Evolutionary conservation across 768 basidiomycete genomes (phyloP).

Genomic region (Lyophyllum semitale): DNA sequence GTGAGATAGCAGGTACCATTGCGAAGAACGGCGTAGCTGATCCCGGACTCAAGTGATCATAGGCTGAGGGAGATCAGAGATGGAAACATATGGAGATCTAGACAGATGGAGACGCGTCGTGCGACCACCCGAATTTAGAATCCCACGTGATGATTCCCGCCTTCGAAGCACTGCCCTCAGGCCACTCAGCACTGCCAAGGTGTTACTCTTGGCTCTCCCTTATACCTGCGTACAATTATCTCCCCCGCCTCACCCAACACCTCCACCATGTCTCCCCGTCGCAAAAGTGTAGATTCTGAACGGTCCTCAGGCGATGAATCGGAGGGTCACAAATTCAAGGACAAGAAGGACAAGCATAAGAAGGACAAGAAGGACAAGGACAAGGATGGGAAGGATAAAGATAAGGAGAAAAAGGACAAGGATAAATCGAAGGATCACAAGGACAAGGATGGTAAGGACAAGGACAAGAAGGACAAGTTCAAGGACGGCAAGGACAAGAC

Average conservation of each 20-base stretch:
- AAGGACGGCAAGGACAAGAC: slow-evolving; percentile 3
- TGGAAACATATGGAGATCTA: too few species aligned
- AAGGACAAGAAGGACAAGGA: slow-evolving; percentile 28
- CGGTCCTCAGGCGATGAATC: slow-evolving; percentile 27
- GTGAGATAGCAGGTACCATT: not conserved
- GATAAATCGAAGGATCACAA: slow-evolving; percentile 19
- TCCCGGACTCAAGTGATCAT: too few species aligned
- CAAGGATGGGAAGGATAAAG: slow-evolving; percentile 12
- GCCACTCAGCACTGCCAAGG: too few species aligned
- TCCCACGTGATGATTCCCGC: too few species aligned
- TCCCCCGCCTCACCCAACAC: not conserved
- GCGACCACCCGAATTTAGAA: too few species aligned
- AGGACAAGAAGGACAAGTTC: slow-evolving; percentile 18
- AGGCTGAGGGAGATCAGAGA: too few species aligned
- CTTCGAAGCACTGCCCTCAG: too few species aligned
- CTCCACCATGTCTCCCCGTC: slow-evolving; percentile 15
- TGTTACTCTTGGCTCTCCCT: too few species aligned
- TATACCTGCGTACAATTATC: not conserved
- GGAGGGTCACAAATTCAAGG: not conserved
- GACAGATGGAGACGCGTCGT: too few species aligned
- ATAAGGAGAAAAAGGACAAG: slow-evolving; percentile 28
- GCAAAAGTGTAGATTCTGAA: slow-evolving; percentile 32
- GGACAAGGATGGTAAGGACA: slow-evolving; percentile 13
- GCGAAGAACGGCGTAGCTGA: not conserved
- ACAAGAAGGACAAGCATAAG: slow-evolving; percentile 19